Conservation (phyloP, 2,329 filamentous ascomycete genomes). For the Pseudophaeomoniella oleicola region DNA sequence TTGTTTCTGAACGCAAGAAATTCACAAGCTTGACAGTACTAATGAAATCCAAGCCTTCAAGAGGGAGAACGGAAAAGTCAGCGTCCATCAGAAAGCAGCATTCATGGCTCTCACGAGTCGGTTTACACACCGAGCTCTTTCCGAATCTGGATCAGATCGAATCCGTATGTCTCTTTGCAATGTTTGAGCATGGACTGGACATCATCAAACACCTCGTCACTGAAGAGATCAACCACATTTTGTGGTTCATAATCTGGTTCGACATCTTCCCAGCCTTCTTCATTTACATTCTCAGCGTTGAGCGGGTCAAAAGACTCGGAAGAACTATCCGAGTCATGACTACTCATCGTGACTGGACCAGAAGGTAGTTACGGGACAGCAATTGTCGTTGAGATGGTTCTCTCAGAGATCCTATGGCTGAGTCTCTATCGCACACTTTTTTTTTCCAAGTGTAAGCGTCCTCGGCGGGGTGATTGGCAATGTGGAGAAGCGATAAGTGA, state of each 20-base stretch:
- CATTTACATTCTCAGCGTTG: conserved; percentile 15
- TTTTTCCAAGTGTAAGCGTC: too few species aligned
- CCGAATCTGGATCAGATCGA: conserved; percentile 51
- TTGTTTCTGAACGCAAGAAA: conserved; percentile 38
- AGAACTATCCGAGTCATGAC: background rate
- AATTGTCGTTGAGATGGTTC: too few species aligned
- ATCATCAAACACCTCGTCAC: conserved; percentile 50
- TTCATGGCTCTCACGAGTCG: conserved; percentile 2
- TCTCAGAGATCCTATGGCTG: too few species aligned
- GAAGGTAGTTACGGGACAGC: too few species aligned
- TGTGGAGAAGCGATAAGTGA: too few species aligned
- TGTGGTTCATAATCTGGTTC: conserved; percentile 50
- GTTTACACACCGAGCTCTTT: conserved; percentile 31
- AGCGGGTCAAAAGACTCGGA: background rate
- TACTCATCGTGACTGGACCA: background rate
- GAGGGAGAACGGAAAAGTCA: conserved; percentile 5
- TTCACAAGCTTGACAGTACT: conserved; percentile 63
- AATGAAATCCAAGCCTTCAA: conserved; percentile 53
- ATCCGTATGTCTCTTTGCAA: conserved; percentile 49
- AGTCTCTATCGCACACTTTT: too few species aligned
- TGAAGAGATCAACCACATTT: conserved; percentile 53
- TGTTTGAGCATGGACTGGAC: conserved; percentile 51
- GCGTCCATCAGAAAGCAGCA: conserved; percentile 6
- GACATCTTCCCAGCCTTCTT: conserved; percentile 42
- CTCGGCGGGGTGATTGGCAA: too few species aligned